Evolutionary conservation across 2,329 filamentous ascomycete species (phyloP), one percentile per base, ranked within the genome.

Genomic region (Diaporthe ampelina): DNA sequence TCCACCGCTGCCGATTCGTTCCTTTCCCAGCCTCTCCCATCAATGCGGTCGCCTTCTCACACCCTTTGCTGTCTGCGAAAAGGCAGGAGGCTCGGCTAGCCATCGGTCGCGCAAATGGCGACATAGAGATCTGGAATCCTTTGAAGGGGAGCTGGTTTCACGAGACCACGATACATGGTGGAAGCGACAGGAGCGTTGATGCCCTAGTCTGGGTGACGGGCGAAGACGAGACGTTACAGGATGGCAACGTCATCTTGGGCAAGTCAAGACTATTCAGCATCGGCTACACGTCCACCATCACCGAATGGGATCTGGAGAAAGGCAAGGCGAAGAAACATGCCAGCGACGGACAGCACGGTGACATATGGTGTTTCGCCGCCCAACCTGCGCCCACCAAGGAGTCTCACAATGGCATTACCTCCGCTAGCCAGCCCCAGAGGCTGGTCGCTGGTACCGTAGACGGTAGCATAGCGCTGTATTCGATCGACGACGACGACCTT

Each of bases 121-220:
- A 98, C 81, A 97, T 99, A 79, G 97, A 99, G 85, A 95, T 99
- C 77, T 99, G 97, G 97, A 98, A 98, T 83, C 95, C 96, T 4
- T 86, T 92, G 71, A 91, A 90, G 77, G 94, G 94, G 21, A 87
- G 89, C 76, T 99, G 97, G 97, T 90, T 95, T 77, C 97, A 98
- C 82, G 97, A 99, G 86, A 92, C 91, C 52, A 91, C 95, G 75
- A 92, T 98, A 68, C 90, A 91, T 48, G 95, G 96, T 76, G 95
- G 95, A 67, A 92, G 94, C 79, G 94, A 95, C 79, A 90, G 95
- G 77, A 97, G 94, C 80, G 93, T 98, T 76, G 97, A 99, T 84
- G 95, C 94, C 10, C 88, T 99, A 35, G 93, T 93, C 54, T 99
- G 97, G 97, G 95, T 94, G 54, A 94, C 95, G 73, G 95, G 98